phyloP scores from a whole-genome alignment of 140 eudicot genomes.

The Flaveria floridana region DNA sequence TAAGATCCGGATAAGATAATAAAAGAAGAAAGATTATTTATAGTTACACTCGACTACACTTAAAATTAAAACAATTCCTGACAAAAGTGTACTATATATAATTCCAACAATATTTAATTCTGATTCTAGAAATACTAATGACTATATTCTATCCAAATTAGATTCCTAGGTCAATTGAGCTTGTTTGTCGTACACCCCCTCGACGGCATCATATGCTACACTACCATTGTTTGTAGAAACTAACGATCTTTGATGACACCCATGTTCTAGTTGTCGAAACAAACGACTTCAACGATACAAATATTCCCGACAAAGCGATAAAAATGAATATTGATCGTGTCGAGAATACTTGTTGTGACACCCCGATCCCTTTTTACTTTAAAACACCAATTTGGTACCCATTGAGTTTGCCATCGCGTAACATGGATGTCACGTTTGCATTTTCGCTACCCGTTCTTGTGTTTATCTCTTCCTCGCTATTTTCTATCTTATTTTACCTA shows the following conservation, averaged over 20 bases:
- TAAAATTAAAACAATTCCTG: no score
- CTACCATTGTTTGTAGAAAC: not conserved
- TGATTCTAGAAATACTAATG: not conserved
- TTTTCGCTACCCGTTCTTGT: conserved; percentile 33
- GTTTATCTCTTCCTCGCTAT: conserved; percentile 29
- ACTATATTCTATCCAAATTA: not conserved
- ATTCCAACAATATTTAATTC: no score
- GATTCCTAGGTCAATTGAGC: not conserved
- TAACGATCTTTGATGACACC: conserved; percentile 21
- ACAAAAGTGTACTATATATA: no score
- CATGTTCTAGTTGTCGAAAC: conserved; percentile 4
- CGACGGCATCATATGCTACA: conserved; percentile 20
- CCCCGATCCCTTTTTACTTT: not conserved
- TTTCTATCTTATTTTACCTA: conserved; percentile 23
- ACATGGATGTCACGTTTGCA: conserved; percentile 34
- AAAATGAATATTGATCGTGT: not conserved
- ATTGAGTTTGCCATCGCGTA: not conserved
- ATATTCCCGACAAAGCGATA: not conserved
- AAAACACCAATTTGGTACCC: not conserved
- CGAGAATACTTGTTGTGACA: not conserved
- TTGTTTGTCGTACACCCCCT: conserved; percentile 12
- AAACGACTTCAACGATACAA: not conserved
- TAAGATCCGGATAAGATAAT: no score
- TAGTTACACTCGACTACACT: no score
- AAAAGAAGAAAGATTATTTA: no score